A percentile compares a stretch with the other conserved stretches of the same genome.
phyloP scores from a whole-genome alignment of 2,329 filamentous ascomycete species.

The Fusarium compactum region DNA sequence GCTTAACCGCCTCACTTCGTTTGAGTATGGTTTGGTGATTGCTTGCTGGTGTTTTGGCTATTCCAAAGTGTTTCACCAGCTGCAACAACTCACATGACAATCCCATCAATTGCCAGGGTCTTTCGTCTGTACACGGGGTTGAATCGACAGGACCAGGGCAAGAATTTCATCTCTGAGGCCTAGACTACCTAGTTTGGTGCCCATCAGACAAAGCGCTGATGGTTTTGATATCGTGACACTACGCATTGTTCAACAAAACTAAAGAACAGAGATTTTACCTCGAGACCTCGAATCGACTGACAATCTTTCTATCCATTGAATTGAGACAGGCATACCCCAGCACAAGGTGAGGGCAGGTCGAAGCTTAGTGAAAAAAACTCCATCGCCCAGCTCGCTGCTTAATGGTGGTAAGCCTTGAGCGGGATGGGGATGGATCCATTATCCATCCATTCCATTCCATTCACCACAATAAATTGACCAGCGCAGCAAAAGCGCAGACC shows the following conservation, averaged over 20 bases:
- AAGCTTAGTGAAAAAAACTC: conserved; percentile 34
- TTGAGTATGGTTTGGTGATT: conserved; percentile 15
- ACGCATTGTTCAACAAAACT: conserved; percentile 11
- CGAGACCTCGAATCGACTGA: conserved; percentile 12
- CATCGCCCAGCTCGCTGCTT: conserved; percentile 38
- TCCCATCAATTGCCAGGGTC: conserved; percentile 4
- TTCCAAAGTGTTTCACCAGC: conserved; percentile 25
- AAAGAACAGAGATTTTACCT: conserved; percentile 23
- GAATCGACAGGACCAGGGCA: neutral
- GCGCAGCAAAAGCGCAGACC: conserved; percentile 25
- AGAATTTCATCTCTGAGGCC: conserved; percentile 1
- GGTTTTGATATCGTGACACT: conserved; percentile 8
- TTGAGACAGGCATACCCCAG: conserved; percentile 40
- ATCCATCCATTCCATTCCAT: conserved; percentile 30
- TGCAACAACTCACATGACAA: conserved; percentile 26
- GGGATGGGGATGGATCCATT: conserved; percentile 34
- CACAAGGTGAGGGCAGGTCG: conserved; percentile 12
- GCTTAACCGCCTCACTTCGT: conserved; percentile 45
- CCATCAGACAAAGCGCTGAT: neutral
- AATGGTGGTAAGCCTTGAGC: conserved; percentile 27
- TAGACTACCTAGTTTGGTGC: neutral
- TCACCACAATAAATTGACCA: conserved; percentile 29
- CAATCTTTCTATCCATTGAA: conserved; percentile 23
- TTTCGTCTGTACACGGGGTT: neutral
- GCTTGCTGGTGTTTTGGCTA: conserved; percentile 21